phyloP scores from a whole-genome alignment of 23 red algal species.

The Gracilariopsis chorda region DNA sequence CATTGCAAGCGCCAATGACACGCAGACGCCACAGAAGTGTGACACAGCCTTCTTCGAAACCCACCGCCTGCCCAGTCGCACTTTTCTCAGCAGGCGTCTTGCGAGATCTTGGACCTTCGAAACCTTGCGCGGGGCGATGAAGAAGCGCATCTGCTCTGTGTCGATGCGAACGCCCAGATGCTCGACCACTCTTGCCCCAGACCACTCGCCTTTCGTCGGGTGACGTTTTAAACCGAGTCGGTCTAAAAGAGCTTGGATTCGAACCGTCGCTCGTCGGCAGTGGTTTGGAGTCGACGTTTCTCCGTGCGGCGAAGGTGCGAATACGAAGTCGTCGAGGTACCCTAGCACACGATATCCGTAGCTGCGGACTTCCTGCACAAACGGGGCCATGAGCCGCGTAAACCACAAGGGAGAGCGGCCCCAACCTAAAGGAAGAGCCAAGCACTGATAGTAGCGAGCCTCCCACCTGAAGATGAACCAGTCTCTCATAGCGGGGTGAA shows the following conservation, averaged over 20 bases:
- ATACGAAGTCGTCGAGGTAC: conserved; percentile 42
- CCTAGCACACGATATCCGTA: neutral
- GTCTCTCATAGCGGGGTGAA: conserved; percentile 18
- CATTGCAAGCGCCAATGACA: conserved; percentile 17
- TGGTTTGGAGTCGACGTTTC: neutral
- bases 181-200: neutral
- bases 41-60: neutral
- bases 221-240: neutral
- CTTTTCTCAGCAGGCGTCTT: neutral
- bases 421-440: conserved; percentile 37
- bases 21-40: conserved; percentile 27
- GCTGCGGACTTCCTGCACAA: neutral
- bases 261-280: neutral
- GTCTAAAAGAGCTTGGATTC: neutral
- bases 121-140: neutral
- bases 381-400: conserved; percentile 11
- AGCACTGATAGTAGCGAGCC: neutral
- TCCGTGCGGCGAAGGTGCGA: neutral
- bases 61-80: neutral
- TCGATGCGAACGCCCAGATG: neutral
- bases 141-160: neutral
- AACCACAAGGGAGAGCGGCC: neutral
- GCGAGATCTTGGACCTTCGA: neutral
- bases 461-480: conserved; percentile 31
- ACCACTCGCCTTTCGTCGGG: neutral